phyloP scores from a whole-genome alignment of 371 early-diverging fungal species.

The Rhizomucor pusillus region DNA sequence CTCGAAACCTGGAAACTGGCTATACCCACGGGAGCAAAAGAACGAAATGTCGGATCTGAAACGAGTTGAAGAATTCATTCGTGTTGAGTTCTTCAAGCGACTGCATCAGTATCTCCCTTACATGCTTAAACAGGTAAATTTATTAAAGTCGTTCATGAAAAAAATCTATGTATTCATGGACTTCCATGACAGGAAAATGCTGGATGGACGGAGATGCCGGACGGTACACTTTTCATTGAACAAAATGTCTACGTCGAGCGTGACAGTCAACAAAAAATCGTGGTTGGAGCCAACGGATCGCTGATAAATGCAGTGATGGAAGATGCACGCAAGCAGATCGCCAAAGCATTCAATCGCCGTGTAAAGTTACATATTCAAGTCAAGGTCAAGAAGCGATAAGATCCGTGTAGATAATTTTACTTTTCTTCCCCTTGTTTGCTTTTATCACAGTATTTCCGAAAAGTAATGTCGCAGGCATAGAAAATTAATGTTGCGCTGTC shows the following conservation, averaged over 20 bases:
- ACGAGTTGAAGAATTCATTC: slow-evolving; percentile 71
- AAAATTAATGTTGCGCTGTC: too few relatives aligned
- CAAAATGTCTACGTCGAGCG: slow-evolving; percentile 52
- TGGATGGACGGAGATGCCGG: slow-evolving; percentile 61
- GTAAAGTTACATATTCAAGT: slow-evolving; percentile 56
- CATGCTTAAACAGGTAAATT: slow-evolving; percentile 47
- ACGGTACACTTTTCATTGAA: slow-evolving; percentile 51
- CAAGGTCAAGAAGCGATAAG: slow-evolving; percentile 34
- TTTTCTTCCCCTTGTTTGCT: too few relatives aligned
- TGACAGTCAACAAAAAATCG: slow-evolving; percentile 55
- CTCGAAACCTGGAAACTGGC: slow-evolving; percentile 57
- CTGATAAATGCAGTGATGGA: slow-evolving; percentile 47
- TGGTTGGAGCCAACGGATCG: slow-evolving; percentile 48
- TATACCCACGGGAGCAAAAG: slow-evolving; percentile 57
- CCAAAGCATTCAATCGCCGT: slow-evolving; percentile 41
- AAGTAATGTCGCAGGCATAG: too few relatives aligned
- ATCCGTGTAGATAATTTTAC: not conserved
- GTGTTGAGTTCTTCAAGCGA: slow-evolving; percentile 65
- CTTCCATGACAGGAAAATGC: slow-evolving; percentile 51
- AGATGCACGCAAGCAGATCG: slow-evolving; percentile 42
- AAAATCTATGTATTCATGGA: not conserved
- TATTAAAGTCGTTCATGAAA: not conserved
- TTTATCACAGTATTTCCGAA: too few relatives aligned
- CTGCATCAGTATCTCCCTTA: slow-evolving; percentile 69
- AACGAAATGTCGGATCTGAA: slow-evolving; percentile 64